Percentiles rank a stretch among this genome's conserved stretches.
These are phyloP conservation scores for Acanthamoeba royreba DNA, from an alignment of 208 protist species.

Conservation along the genomic window DNA sequence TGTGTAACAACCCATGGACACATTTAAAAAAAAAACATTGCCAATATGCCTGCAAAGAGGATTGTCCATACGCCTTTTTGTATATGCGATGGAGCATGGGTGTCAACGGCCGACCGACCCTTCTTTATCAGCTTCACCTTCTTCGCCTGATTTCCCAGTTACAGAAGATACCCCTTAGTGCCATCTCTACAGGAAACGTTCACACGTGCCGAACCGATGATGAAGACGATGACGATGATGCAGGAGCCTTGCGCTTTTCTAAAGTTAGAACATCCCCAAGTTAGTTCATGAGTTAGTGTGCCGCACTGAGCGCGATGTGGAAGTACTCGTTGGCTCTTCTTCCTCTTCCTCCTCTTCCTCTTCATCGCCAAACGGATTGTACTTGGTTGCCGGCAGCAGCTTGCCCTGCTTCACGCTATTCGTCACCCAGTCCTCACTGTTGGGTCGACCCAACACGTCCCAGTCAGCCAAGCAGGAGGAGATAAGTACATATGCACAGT, in stretches of 20 bases:
- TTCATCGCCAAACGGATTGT: background rate
- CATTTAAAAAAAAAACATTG: background rate
- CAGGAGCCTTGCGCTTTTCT: background rate
- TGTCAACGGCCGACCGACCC: conserved; percentile 19
- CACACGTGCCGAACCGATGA: background rate
- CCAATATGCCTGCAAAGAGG: background rate
- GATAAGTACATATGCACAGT: background rate
- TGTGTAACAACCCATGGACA: background rate
- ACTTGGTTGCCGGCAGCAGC: background rate
- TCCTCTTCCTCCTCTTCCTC: background rate
- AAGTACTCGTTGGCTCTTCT: background rate
- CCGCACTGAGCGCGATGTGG: background rate
- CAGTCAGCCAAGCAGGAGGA: background rate
- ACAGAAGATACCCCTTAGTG: background rate
- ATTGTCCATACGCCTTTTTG: background rate
- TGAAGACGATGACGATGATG: background rate
- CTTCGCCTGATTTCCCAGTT: background rate
- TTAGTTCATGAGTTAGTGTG: background rate
- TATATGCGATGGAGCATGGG: background rate
- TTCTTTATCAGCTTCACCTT: conserved; percentile 52
- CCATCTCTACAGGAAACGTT: background rate
- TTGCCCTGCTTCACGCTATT: background rate
- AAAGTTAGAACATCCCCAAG: background rate
- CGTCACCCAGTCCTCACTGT: background rate
- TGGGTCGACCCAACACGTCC: background rate